Evolutionary conservation across 1,139 yeast species (phyloP), one percentile per base, ranked within the genome.

Genomic region (Taphrina betulina): DNA sequence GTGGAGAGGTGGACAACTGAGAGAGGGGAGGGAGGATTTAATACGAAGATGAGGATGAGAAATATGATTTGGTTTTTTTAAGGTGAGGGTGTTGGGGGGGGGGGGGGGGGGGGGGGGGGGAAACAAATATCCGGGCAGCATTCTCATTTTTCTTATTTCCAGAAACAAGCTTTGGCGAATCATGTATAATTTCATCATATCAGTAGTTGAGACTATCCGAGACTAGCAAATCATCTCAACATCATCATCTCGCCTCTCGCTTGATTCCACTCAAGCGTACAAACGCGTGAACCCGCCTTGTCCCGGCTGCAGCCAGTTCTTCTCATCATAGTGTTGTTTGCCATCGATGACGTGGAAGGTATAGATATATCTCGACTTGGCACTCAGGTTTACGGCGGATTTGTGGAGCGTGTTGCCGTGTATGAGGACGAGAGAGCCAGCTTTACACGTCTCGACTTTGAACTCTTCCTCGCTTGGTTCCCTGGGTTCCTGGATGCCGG

Each of bases 271-370:
- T 23, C 22, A 52, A 10, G 51, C 57, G 22, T 35, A 52, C 20
- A 53, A 34, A 38, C 44, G 44, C 16, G 53, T 45, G 33, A 53
- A 53, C 7, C 52, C 57, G 12, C 31, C 22, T 4, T 33, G 38
- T 5, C 35, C 43, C 12, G 57, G 57, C 28, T 85, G 95, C 35
- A 85, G 72, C 94, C 95, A 85, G 66, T 85, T 85, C 65, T 74
- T 69, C 28, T 72, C 71, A 65, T 85, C 94, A 64, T 83, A 85
- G 3, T 5, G 14, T 14, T 45, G 43, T 29, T 75, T 68, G 28
- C 73, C 68, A 56, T 85, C 95, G 59, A 85, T 83, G 44, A 83
- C 77, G 66, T 85, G 95, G 69, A 85, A 85, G 0, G 94, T 85
- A 68, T 85, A 85, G 1, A 90, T 94, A 64, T 75, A 85, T 60